Conservation (phyloP, 768 basidiomycete genomes). For the Lentinula boryana region DNA sequence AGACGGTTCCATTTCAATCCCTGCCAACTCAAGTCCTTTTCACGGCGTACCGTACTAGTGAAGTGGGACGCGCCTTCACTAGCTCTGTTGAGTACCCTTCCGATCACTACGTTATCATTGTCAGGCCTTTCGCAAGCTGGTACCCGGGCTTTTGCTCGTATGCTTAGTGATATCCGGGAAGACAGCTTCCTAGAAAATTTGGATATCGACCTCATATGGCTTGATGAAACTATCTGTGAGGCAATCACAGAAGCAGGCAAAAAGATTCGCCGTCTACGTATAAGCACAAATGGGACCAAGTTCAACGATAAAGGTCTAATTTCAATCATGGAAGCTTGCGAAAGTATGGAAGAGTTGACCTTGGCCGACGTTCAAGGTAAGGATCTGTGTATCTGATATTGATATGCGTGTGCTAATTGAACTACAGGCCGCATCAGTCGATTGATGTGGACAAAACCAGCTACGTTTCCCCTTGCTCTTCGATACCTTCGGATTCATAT, state of each 20-base stretch:
- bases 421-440: slow-evolving; percentile 27
- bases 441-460: slow-evolving; percentile 27
- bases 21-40: slow-evolving; percentile 6
- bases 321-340: slow-evolving; percentile 26
- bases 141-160: slow-evolving; percentile 20
- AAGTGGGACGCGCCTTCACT: slow-evolving; percentile 33
- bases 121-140: slow-evolving; percentile 29
- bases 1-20: slow-evolving; percentile 16
- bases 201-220: slow-evolving; percentile 30
- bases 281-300: slow-evolving; percentile 31
- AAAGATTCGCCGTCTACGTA: slow-evolving; percentile 21
- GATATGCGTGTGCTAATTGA: not conserved
- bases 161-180: slow-evolving; percentile 21
- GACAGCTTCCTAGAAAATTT: slow-evolving; percentile 25
- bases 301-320: slow-evolving; percentile 28
- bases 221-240: slow-evolving; percentile 31
- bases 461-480: slow-evolving; percentile 18
- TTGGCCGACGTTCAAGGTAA: slow-evolving; percentile 33
- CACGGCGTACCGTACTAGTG: slow-evolving; percentile 10
- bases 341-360: slow-evolving; percentile 23
- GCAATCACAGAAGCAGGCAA: slow-evolving; percentile 23
- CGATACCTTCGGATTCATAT: slow-evolving; percentile 21
- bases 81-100: slow-evolving; percentile 21
- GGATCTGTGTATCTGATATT: not conserved
- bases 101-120: slow-evolving; percentile 21